These are phyloP conservation scores for Phytophthora tubulina DNA, from an alignment of 352 stramenopile species.

Conservation along the genomic window DNA sequence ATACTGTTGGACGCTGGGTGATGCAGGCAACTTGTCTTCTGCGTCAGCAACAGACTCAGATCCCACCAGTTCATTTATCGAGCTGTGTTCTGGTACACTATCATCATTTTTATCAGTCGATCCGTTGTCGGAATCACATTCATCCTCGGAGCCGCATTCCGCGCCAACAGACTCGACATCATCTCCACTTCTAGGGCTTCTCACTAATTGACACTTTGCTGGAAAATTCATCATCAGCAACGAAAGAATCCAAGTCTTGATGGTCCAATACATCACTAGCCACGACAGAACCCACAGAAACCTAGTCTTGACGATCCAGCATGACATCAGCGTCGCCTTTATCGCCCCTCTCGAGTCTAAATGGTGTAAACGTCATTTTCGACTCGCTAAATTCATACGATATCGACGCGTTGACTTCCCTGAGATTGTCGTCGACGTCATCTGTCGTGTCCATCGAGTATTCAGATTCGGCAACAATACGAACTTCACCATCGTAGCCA, in stretches of 20 bases:
- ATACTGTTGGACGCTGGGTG: too few species aligned
- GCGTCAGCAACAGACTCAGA: too few species aligned
- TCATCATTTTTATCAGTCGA: too few species aligned
- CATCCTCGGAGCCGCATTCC: not conserved
- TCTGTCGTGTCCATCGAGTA: not conserved
- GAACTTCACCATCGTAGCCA: not conserved
- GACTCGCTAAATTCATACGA: not conserved
- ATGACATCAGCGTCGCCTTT: not conserved
- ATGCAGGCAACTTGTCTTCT: not conserved
- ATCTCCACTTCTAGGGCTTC: too few species aligned
- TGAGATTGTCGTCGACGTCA: not conserved
- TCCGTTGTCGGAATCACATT: not conserved
- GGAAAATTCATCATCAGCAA: too few species aligned
- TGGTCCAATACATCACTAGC: too few species aligned
- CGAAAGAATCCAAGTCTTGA: too few species aligned
- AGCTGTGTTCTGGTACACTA: too few species aligned
- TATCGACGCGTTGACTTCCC: not conserved
- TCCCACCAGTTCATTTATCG: too few species aligned
- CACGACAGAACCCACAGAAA: too few species aligned
- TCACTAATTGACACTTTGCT: too few species aligned
- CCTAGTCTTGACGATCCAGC: too few species aligned
- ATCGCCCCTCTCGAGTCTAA: not conserved
- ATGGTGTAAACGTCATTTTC: not conserved
- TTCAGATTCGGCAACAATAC: not conserved
- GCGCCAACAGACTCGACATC: not conserved